Evolutionary conservation across 2,329 filamentous ascomycete species (phyloP).

Genomic region (Sporothrix luriei): DNA sequence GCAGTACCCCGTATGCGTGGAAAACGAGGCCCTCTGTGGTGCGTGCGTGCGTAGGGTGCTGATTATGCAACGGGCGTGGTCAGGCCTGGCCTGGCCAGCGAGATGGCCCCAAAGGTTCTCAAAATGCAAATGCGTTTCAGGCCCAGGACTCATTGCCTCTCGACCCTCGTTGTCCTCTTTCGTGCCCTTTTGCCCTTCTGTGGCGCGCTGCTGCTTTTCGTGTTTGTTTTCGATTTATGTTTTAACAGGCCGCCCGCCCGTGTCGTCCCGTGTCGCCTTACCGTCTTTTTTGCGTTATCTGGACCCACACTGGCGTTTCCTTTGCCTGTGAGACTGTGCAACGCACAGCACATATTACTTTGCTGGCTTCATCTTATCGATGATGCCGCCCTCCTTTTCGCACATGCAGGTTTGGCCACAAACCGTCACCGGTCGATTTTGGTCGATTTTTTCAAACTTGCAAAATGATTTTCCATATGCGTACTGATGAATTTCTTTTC

Average conservation of each 20-base stretch:
- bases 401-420: not conserved
- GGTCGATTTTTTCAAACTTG: not conserved
- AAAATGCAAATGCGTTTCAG: not conserved
- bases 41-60: not conserved
- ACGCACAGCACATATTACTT: no score
- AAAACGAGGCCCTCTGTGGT: not conserved
- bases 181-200: not conserved
- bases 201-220: slow-evolving; percentile 10
- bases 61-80: not conserved
- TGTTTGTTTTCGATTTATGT: slow-evolving; percentile 21
- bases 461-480: no score
- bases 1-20: no score
- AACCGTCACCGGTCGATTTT: not conserved
- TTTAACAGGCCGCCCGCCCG: slow-evolving; percentile 5
- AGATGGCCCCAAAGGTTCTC: not conserved
- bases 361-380: slow-evolving; percentile 15
- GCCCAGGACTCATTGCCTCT: slow-evolving; percentile 1
- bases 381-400: not conserved
- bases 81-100: not conserved
- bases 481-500: no score
- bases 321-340: not conserved
- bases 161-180: not conserved
- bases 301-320: slow-evolving; percentile 27
- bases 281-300: slow-evolving; percentile 32
- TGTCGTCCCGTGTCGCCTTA: slow-evolving; percentile 27